Conservation (phyloP, 805 yeast species). For the Candida insectalens region DNA sequence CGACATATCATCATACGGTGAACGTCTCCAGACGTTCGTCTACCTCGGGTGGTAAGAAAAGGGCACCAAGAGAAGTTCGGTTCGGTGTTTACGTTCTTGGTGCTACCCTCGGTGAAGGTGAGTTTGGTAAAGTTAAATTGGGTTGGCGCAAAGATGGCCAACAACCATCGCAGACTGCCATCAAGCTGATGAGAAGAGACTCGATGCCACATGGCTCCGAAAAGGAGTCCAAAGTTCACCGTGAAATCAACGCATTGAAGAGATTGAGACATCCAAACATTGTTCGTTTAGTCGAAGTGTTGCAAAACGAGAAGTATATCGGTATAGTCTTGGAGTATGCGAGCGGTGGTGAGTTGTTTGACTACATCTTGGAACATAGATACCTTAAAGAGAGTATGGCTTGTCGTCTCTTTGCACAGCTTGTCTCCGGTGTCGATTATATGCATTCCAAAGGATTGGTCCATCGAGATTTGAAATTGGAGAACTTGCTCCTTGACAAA, state of each 20-base stretch:
- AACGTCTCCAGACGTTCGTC: not conserved
- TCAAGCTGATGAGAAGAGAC: conserved; percentile 82
- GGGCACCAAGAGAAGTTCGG: conserved; percentile 54
- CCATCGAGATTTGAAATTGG: conserved; percentile 70
- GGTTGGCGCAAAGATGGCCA: conserved; percentile 89
- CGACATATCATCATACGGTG: not conserved
- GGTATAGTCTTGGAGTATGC: conserved; percentile 97
- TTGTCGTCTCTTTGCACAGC: conserved; percentile 81
- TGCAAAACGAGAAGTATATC: conserved; percentile 88
- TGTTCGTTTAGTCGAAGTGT: conserved; percentile 81
- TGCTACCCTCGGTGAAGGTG: conserved; percentile 94
- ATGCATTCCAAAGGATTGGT: conserved; percentile 74
- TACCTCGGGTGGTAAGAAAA: not conserved
- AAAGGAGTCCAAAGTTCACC: conserved; percentile 78
- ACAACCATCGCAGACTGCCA: conserved; percentile 81
- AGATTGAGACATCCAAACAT: conserved; percentile 89
- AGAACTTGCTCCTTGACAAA: conserved; percentile 68
- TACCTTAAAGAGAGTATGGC: conserved; percentile 82
- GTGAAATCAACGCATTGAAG: conserved; percentile 88
- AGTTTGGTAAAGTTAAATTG: conserved; percentile 92
- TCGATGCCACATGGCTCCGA: conserved; percentile 80
- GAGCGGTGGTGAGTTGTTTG: conserved; percentile 94
- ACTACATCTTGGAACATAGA: conserved; percentile 79
- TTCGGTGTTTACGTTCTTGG: conserved; percentile 90
- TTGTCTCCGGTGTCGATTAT: conserved; percentile 89